These are phyloP conservation scores for Triticum monococcum DNA, from an alignment of 176 grass and related monocot species.

Conservation along the genomic window DNA sequence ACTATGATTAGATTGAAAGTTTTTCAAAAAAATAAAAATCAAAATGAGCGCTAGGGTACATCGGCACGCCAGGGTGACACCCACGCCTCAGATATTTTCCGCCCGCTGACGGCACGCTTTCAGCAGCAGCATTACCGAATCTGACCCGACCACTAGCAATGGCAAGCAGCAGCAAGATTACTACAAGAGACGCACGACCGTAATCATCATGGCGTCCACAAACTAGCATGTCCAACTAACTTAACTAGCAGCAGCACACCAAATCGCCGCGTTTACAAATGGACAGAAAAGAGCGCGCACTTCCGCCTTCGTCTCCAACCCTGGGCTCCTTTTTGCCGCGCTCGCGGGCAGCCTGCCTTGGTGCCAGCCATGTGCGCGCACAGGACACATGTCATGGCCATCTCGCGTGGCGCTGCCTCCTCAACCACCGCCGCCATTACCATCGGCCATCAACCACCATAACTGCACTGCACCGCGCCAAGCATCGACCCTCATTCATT, in stretches of 20 bases:
- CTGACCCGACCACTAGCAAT: conserved; percentile 7
- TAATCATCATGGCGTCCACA: conserved; percentile 32
- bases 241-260: neutral
- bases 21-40: too few relatives aligned
- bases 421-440: conserved; percentile 52
- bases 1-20: too few relatives aligned
- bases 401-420: conserved; percentile 17
- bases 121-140: conserved; percentile 18
- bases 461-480: conserved; percentile 44
- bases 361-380: conserved; percentile 31
- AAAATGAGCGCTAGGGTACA: too few relatives aligned
- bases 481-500: conserved; percentile 4
- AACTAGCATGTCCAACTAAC: conserved; percentile 23
- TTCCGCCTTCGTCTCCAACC: conserved; percentile 30
- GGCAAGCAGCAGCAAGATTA: neutral
- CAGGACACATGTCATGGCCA: conserved; percentile 15
- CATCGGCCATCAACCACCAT: conserved; percentile 35
- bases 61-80: too few relatives aligned
- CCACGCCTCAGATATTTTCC: neutral
- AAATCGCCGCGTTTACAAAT: conserved; percentile 14
- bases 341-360: too few relatives aligned
- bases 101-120: conserved; percentile 15
- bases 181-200: neutral
- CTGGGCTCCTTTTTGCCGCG: neutral
- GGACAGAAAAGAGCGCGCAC: conserved; percentile 22